Evolutionary conservation across 495 filamentous ascomycete genomes (phyloP).

Genomic region (Penicillium odoratum): DNA sequence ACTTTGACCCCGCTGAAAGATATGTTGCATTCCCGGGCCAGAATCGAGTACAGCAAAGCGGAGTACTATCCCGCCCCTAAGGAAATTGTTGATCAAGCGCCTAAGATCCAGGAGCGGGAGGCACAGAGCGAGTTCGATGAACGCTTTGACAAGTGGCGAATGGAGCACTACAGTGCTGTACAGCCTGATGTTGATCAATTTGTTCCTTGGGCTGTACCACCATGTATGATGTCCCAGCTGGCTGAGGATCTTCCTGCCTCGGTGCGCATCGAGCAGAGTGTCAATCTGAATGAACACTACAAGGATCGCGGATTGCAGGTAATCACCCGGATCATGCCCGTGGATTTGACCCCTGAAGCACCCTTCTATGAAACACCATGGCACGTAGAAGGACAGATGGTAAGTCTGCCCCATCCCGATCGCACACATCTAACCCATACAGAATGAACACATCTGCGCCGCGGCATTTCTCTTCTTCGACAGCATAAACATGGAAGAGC

Average conservation of each 20-base stretch:
- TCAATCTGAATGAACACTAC: conserved; percentile 40
- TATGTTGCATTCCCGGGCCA: conserved; percentile 32
- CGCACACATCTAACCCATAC: neutral
- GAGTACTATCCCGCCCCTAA: conserved; percentile 30
- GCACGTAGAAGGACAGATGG: conserved; percentile 43
- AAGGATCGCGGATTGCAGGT: conserved; percentile 40
- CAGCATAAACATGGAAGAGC: conserved; percentile 26
- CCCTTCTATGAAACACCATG: conserved; percentile 36
- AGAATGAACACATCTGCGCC: conserved; percentile 47
- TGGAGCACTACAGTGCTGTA: conserved; percentile 23
- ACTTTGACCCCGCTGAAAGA: conserved; percentile 42
- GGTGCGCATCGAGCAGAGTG: conserved; percentile 25
- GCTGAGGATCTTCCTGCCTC: conserved; percentile 23
- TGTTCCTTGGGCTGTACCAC: conserved; percentile 34
- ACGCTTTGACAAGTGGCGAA: conserved; percentile 28
- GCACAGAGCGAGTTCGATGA: conserved; percentile 28
- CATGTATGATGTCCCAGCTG: conserved; percentile 26
- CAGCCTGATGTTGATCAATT: conserved; percentile 36
- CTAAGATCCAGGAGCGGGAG: conserved; percentile 22
- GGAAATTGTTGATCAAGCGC: conserved; percentile 19
- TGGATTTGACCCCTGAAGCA: conserved; percentile 36
- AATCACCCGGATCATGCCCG: conserved; percentile 35
- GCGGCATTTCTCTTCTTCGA: conserved; percentile 27
- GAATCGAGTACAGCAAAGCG: conserved; percentile 34
- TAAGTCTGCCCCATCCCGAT: conserved; percentile 9